These are phyloP conservation scores for Pseudotulostoma volvatum DNA, from an alignment of 495 filamentous ascomycete species.

Conservation along the genomic window DNA sequence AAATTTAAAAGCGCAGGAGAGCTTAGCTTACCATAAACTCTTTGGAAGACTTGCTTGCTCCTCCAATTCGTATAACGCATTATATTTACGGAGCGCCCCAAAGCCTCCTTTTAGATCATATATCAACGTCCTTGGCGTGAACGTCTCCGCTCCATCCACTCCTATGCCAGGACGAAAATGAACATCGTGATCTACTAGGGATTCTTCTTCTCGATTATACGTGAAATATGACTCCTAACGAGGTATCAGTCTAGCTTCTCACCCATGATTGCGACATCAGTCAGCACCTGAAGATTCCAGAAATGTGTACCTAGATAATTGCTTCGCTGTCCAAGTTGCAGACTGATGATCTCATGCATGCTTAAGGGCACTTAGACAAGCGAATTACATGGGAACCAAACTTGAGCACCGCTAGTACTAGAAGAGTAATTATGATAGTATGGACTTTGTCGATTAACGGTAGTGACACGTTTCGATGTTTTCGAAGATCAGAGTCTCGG, in stretches of 20 bases:
- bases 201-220: constrained; percentile 50
- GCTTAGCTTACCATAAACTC: constrained; percentile 45
- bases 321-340: constrained; percentile 81
- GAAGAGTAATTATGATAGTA: no score
- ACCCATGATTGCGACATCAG: not conserved
- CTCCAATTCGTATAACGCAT: constrained; percentile 68
- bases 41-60: constrained; percentile 32
- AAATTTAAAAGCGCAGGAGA: no score
- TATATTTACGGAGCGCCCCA: constrained; percentile 71
- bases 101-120: constrained; percentile 93
- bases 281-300: constrained; percentile 77
- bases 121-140: constrained; percentile 74
- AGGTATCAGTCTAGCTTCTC: constrained; percentile 8
- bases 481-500: no score
- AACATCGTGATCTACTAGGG: constrained; percentile 75
- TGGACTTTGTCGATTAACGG: no score
- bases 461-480: no score
- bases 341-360: constrained; percentile 93
- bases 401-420: no score
- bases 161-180: constrained; percentile 82
- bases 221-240: constrained; percentile 88
- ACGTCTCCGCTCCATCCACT: constrained; percentile 67
- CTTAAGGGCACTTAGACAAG: not conserved
- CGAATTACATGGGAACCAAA: no score
- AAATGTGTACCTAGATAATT: constrained; percentile 97